Evolutionary conservation across 163 green algal species (phyloP), one percentile per base, ranked within the genome.

Genomic region (Scenedesmus sp.): DNA sequence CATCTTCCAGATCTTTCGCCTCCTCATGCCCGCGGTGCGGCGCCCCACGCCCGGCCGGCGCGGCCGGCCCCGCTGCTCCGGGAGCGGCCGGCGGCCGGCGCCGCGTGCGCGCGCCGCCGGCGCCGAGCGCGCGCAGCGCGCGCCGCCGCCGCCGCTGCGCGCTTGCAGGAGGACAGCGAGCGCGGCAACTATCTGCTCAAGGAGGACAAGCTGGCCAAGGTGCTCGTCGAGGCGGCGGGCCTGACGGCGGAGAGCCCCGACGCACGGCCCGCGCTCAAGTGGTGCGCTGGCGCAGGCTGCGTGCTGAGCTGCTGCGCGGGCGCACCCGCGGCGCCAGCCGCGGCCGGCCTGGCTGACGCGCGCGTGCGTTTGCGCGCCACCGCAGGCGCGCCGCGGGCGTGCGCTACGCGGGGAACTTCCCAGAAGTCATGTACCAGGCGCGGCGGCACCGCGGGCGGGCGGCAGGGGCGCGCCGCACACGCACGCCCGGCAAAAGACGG

Each of bases 371-470:
- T n/a, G n/a, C n/a, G n/a, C n/a, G n/a, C n/a, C n/a, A n/a, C n/a
- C n/a, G n/a, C n/a, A n/a, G n/a, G n/a, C n/a, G n/a, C n/a, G n/a
- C 60, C 56, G 36, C 44, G 36, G 60, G 54, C 26, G 47, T 36
- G 14, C 47, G 47, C 17, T 42, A 36, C 66, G 70, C 70, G 42
- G 70, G 70, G 2, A 66, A 78, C 24, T 78, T 78, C 62, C 57
- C 70, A 47, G 70, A 58, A 34, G 60, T 78, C 36, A 70, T 78
- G 70, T 56, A 78, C 24, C 70, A 78, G 22, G 70, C 70, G 70
- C n/a, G 70, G n/a, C 13, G 53, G 39, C n/a, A n/a, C n/a, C n/a
- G n/a, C n/a, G n/a, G n/a, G n/a, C n/a, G n/a, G n/a, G n/a, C n/a
- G n/a, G n/a, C n/a, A n/a, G n/a, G n/a, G n/a, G n/a, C n/a, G n/a